A percentile compares a stretch with the other conserved stretches of the same genome.
phyloP scores from a whole-genome alignment of 768 basidiomycete species.

The Termitomyces sp. region DNA sequence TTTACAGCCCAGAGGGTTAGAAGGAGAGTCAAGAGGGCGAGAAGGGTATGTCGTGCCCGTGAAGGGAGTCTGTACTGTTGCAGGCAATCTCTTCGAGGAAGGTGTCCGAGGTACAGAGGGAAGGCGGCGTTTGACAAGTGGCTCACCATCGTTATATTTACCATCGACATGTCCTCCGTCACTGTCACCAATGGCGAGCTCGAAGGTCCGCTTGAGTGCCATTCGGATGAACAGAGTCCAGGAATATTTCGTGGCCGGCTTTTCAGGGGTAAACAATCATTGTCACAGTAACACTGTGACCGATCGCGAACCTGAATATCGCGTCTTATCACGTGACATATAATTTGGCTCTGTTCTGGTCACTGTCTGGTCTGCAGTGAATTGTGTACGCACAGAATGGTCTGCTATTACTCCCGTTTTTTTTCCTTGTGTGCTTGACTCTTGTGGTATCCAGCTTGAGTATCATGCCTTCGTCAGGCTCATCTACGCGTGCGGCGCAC shows the following conservation, averaged over 20 bases:
- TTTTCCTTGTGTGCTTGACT: not conserved
- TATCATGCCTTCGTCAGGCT: not conserved
- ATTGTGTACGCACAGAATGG: not conserved
- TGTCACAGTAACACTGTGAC: slow-evolving; percentile 11
- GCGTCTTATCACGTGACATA: not conserved
- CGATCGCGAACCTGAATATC: slow-evolving; percentile 13
- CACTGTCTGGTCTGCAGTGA: too few relatives aligned
- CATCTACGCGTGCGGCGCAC: too few relatives aligned
- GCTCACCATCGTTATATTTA: slow-evolving; percentile 2
- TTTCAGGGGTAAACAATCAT: slow-evolving; percentile 7
- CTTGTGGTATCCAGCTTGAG: too few relatives aligned
- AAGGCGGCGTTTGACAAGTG: slow-evolving; percentile 15
- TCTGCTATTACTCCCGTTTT: not conserved
- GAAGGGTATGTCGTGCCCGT: slow-evolving; percentile 39
- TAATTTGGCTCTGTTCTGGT: not conserved
- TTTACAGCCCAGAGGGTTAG: slow-evolving; percentile 64
- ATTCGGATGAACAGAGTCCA: slow-evolving; percentile 3
- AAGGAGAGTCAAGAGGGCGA: slow-evolving; percentile 60
- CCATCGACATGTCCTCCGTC: not conserved
- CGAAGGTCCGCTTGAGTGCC: slow-evolving; percentile 14
- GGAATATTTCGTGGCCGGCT: not conserved
- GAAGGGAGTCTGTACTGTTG: slow-evolving; percentile 16
- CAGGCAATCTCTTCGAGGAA: slow-evolving; percentile 19
- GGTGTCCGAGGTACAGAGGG: slow-evolving; percentile 18
- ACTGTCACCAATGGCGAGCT: slow-evolving; percentile 6